phyloP scores from a whole-genome alignment of 805 yeast species.

The Suhomyces prunicola region DNA sequence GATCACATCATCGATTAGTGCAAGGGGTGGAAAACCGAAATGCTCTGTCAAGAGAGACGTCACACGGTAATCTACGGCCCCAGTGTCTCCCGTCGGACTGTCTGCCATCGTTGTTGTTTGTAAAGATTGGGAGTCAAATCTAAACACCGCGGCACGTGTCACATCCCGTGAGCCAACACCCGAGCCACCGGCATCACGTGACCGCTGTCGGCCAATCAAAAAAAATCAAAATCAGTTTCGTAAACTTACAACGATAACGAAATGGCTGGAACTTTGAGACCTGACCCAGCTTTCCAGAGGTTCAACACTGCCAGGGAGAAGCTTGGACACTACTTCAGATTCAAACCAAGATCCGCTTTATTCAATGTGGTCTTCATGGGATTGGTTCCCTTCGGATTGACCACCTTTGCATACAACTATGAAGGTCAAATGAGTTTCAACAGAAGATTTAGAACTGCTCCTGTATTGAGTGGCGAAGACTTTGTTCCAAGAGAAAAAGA shows the following conservation, averaged over 20 bases:
- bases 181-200: not conserved
- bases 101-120: constrained; percentile 1
- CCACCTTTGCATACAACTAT: constrained; percentile 32
- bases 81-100: not conserved
- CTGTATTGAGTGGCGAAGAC: constrained; percentile 33
- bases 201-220: constrained; percentile 6
- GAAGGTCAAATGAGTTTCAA: constrained; percentile 37
- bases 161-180: not conserved
- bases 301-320: constrained; percentile 43
- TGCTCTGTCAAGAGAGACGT: constrained; percentile 71
- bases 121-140: not conserved
- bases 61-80: constrained; percentile 24
- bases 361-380: constrained; percentile 39
- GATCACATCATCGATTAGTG: constrained; percentile 81
- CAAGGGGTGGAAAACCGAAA: constrained; percentile 77
- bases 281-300: constrained; percentile 40
- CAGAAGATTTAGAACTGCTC: constrained; percentile 35
- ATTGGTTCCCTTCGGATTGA: constrained; percentile 34
- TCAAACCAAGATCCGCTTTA: constrained; percentile 36
- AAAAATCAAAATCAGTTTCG: not conserved
- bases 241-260: not conserved
- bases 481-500: constrained; percentile 45
- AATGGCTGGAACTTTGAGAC: constrained; percentile 45
- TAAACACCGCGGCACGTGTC: not conserved
- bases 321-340: constrained; percentile 41